phyloP scores from a whole-genome alignment of 164 flowering plant species.

The Houttuynia cordata region DNA sequence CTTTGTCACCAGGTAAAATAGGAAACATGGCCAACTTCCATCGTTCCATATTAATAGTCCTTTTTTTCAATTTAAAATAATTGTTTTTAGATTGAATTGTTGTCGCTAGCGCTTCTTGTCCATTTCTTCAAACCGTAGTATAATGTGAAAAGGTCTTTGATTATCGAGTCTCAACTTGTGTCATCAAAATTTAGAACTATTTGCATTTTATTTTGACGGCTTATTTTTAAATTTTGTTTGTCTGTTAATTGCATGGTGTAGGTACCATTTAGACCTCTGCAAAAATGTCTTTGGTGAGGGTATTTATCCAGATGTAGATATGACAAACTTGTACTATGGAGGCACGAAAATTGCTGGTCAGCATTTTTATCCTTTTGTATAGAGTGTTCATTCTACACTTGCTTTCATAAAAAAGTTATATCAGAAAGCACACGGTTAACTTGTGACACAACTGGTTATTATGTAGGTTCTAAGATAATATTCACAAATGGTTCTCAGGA shows the following conservation, averaged over 20 bases:
- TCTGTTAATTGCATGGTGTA: slow-evolving; percentile 12
- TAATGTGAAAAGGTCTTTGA: too few relatives aligned
- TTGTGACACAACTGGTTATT: background rate
- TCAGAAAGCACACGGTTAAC: too few relatives aligned
- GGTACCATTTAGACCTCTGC: slow-evolving; percentile 96
- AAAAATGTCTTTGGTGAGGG: slow-evolving; percentile 86
- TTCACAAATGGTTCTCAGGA: slow-evolving; percentile 98
- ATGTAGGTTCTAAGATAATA: slow-evolving; percentile 76
- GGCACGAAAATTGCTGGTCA: slow-evolving; percentile 85
- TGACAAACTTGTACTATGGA: slow-evolving; percentile 82
- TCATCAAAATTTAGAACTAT: background rate
- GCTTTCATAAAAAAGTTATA: background rate
- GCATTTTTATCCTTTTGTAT: background rate
- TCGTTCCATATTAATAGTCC: too few relatives aligned
- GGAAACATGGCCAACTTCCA: too few relatives aligned
- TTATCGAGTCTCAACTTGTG: too few relatives aligned
- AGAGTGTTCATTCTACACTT: background rate
- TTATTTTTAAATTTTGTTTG: too few relatives aligned
- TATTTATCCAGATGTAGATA: slow-evolving; percentile 69
- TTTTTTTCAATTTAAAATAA: too few relatives aligned
- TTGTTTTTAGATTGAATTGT: too few relatives aligned
- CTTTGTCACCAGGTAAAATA: too few relatives aligned
- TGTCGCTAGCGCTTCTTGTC: too few relatives aligned
- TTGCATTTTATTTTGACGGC: background rate
- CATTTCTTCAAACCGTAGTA: too few relatives aligned